Base-by-base conservation (phyloP, 441 rosid genomes). In the Jatropha multifida region DNA sequence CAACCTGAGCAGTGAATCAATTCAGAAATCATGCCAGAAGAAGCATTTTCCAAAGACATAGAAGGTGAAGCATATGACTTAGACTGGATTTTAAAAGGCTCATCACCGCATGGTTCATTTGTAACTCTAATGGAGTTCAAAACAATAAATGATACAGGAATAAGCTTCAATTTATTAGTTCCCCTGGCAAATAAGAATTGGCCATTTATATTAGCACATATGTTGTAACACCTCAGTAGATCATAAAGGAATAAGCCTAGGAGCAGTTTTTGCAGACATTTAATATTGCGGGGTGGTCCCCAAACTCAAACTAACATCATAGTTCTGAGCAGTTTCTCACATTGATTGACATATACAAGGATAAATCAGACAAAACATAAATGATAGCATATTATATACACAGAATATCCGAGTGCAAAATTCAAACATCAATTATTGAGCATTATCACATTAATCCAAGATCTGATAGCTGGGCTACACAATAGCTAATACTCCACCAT, bases 141-240 rank as follows among this genome's bases (percentile, higher is more conserved):
- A 68, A 77, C 84, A 76, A 95, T 79, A 82, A 85, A 89, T 12
- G 97, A 90, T 66, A 81, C 85, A 26, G 93, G 82, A 62, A 87
- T 84, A 83, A 95, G 83, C 84, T 85, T 74, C 74, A 88, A 88
- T 69, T 69, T 79, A 75, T 80, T 75, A 74, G 82, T 74, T 49
- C 55, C 85, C 81, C 97, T 93, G 87, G 72, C 78, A 77, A 81
- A 41, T 69, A 81, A 78, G 52, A 80, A 38, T 76, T 68, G 64
- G 15, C 49, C 65, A 42, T 26, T 44, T 60, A 46, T 64, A 71
- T 13, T 32, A 63, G n/a, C 38, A 41, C 38, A 10, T 49, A 56
- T 20, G 20, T 20, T 46, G 51, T 54, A 78, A 54, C 56, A 73
- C 51, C 46, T 51, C 27, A 41, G 70, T 55, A 48, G 66, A 58